Percentiles rank a stretch among this genome's conserved stretches.
phyloP scores from a whole-genome alignment of 164 flowering plant genomes.

The Umbellularia californica region DNA sequence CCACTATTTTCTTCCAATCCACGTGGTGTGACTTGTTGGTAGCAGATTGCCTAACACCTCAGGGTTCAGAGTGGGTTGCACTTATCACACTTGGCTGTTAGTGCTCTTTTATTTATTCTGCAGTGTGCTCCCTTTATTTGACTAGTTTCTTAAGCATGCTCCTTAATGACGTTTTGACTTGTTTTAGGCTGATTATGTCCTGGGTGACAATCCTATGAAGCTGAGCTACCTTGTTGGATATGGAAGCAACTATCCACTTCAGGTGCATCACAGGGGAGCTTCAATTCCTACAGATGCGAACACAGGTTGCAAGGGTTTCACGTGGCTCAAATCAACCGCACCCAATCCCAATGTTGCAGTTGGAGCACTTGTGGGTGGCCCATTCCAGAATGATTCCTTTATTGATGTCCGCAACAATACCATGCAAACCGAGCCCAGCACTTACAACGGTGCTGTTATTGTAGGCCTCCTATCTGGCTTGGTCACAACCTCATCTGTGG shows the following conservation, averaged over 20 bases:
- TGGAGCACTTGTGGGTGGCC: slow-evolving; percentile 93
- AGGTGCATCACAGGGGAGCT: slow-evolving; percentile 93
- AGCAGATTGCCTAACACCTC: no score
- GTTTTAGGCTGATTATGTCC: slow-evolving; percentile 77
- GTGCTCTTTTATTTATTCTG: background rate
- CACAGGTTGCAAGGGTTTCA: slow-evolving; percentile 64
- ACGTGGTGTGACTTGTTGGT: no score
- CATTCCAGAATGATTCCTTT: slow-evolving; percentile 66
- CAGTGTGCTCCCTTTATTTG: no score
- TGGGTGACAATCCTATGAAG: slow-evolving; percentile 77
- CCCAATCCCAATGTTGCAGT: slow-evolving; percentile 82
- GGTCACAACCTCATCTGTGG: slow-evolving; percentile 77
- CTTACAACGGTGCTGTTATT: slow-evolving; percentile 75
- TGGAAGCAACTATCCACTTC: slow-evolving; percentile 67
- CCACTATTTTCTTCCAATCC: no score
- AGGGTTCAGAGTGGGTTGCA: no score
- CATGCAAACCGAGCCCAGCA: slow-evolving; percentile 82
- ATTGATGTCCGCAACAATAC: slow-evolving; percentile 68
- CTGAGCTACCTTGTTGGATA: slow-evolving; percentile 92
- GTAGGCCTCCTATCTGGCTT: slow-evolving; percentile 82
- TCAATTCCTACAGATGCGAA: slow-evolving; percentile 73
- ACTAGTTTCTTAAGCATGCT: background rate
- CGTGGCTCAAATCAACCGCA: slow-evolving; percentile 50
- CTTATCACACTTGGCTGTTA: no score
- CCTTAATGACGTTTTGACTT: background rate